Evolutionary conservation across 768 basidiomycete species (phyloP).

Genomic region (Panus rudis): DNA sequence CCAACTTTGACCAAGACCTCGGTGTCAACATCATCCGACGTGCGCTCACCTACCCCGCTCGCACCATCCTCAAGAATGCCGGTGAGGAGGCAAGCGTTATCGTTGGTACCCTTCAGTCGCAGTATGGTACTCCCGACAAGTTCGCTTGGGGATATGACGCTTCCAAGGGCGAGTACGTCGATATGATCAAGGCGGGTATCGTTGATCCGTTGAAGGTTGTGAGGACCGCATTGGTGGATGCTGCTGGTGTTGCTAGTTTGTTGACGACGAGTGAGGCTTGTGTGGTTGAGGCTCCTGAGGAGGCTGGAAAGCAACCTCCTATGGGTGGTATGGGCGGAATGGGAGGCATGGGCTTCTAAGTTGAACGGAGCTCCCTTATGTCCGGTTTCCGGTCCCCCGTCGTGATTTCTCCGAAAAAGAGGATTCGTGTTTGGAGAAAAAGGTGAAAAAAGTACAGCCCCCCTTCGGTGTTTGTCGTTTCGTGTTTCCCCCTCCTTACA

Average conservation of each 20-base stretch:
- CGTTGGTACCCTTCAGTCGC: conserved; percentile 72
- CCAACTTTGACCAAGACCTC: conserved; percentile 97
- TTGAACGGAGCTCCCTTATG: neutral
- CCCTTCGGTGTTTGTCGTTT: too few relatives aligned
- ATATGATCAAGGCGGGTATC: conserved; percentile 93
- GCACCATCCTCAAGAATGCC: conserved; percentile 88
- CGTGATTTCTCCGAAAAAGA: too few relatives aligned
- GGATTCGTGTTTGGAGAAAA: too few relatives aligned
- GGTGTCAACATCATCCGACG: conserved; percentile 90
- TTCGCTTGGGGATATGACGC: conserved; percentile 90
- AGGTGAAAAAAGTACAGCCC: too few relatives aligned
- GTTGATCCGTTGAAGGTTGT: conserved; percentile 97
- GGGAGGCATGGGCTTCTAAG: conserved; percentile 51
- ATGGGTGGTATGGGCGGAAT: conserved; percentile 57
- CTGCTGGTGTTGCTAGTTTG: conserved; percentile 87
- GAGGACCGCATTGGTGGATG: conserved; percentile 86
- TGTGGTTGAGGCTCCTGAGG: conserved; percentile 89
- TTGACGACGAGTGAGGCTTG: conserved; percentile 91
- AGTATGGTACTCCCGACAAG: conserved; percentile 68
- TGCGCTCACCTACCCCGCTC: conserved; percentile 75
- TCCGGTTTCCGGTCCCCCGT: neutral
- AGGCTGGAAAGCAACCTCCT: conserved; percentile 55
- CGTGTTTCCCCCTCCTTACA: too few relatives aligned
- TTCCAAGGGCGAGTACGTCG: conserved; percentile 83
- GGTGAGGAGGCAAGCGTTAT: conserved; percentile 93